Percentiles rank a stretch among this genome's conserved stretches.
Evolutionary conservation across 805 yeast species (phyloP).

Genomic region (Candida yuanshanica): DNA sequence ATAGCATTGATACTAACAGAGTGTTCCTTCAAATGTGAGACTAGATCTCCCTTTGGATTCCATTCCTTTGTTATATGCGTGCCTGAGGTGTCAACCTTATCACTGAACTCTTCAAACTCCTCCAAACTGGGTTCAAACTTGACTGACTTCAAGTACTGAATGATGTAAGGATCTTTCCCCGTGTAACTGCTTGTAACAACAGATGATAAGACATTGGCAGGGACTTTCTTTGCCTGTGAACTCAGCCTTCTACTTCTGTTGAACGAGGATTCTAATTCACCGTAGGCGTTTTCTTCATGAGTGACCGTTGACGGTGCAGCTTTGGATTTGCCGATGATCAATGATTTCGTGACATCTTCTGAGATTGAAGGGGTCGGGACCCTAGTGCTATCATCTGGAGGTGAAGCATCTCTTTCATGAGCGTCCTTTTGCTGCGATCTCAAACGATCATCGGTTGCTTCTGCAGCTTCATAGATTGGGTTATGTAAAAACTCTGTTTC

Average conservation of each 20-base stretch:
- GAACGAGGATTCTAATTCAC: constrained; percentile 34
- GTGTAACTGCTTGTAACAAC: constrained; percentile 52
- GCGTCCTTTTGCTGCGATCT: neutral
- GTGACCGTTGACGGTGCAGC: constrained; percentile 35
- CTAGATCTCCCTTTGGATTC: constrained; percentile 46
- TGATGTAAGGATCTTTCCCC: constrained; percentile 62
- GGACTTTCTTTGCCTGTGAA: constrained; percentile 7
- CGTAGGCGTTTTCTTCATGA: constrained; percentile 37
- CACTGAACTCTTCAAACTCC: constrained; percentile 68
- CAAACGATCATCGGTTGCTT: constrained; percentile 8
- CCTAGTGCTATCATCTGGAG: neutral
- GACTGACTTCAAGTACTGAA: constrained; percentile 47
- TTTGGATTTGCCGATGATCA: constrained; percentile 30
- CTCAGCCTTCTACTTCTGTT: constrained; percentile 11
- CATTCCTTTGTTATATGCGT: constrained; percentile 15
- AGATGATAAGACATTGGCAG: constrained; percentile 10
- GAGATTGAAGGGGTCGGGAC: constrained; percentile 6
- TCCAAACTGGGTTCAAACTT: constrained; percentile 51
- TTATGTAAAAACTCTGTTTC: constrained; percentile 11
- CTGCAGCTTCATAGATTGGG: neutral
- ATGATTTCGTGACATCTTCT: constrained; percentile 24
- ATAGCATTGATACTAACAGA: constrained; percentile 51
- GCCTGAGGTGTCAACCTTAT: constrained; percentile 12
- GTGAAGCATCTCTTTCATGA: neutral
- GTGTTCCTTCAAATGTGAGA: constrained; percentile 62